A percentile compares a stretch with the other conserved stretches of the same genome.
These are phyloP conservation scores for Trichoderma sp. DNA, from an alignment of 2,329 filamentous ascomycete species.

Conservation along the genomic window DNA sequence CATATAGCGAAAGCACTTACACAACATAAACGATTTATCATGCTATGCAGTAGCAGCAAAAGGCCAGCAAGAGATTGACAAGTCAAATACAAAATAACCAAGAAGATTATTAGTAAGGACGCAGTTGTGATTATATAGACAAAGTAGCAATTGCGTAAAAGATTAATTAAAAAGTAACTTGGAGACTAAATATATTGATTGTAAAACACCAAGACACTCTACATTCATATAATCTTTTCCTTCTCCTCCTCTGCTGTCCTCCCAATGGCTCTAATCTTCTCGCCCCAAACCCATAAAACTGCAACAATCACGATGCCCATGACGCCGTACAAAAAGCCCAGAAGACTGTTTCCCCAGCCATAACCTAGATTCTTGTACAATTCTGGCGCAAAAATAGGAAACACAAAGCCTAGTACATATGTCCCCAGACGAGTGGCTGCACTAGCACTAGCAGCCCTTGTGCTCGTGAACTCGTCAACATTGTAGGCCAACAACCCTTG, in stretches of 20 bases:
- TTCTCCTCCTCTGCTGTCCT: background rate
- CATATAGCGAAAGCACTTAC: too few species aligned
- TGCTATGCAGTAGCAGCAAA: too few species aligned
- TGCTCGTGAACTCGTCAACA: background rate
- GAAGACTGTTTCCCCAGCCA: background rate
- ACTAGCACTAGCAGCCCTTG: background rate
- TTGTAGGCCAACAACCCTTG: background rate
- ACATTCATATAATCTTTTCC: background rate
- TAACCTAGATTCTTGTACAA: background rate
- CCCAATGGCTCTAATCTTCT: background rate
- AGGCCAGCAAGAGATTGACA: too few species aligned
- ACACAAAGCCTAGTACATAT: background rate
- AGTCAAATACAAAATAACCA: too few species aligned
- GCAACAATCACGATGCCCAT: background rate
- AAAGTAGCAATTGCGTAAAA: too few species aligned
- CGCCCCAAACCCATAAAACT: background rate
- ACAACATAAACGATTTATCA: too few species aligned
- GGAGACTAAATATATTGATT: too few species aligned
- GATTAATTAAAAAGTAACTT: too few species aligned
- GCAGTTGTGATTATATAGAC: too few species aligned
- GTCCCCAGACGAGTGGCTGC: background rate
- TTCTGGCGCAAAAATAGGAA: background rate
- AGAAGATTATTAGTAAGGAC: too few species aligned
- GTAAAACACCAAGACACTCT: too few species aligned
- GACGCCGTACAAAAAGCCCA: background rate